These are phyloP conservation scores for Samsoniella hepiali DNA, from an alignment of 2,329 filamentous ascomycete species.

Conservation along the genomic window DNA sequence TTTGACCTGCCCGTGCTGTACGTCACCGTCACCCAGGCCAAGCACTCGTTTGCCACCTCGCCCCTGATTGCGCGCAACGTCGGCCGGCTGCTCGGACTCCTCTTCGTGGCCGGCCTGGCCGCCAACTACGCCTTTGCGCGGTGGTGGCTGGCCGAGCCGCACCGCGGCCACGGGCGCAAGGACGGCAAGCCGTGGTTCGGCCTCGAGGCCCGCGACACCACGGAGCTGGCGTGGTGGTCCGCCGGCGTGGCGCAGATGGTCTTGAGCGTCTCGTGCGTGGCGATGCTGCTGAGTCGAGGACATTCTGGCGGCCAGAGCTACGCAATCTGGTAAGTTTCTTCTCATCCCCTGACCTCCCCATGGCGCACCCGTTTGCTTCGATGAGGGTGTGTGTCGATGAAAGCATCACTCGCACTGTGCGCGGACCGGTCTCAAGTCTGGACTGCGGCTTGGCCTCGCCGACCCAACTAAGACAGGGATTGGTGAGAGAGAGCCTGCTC, in stretches of 20 bases:
- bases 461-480: neutral
- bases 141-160: conserved; percentile 46
- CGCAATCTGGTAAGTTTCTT: conserved; percentile 45
- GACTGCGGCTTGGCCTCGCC: neutral
- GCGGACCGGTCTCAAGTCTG: neutral
- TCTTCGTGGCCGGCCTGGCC: conserved; percentile 36
- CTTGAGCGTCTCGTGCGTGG: conserved; percentile 38
- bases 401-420: neutral
- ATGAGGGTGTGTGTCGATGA: conserved; percentile 1
- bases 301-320: conserved; percentile 49
- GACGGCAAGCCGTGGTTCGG: conserved; percentile 44
- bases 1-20: conserved; percentile 48
- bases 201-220: conserved; percentile 42
- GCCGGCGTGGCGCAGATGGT: conserved; percentile 43
- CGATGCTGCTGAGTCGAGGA: conserved; percentile 43
- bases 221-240: conserved; percentile 49
- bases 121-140: conserved; percentile 42
- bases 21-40: conserved; percentile 42
- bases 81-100: conserved; percentile 32
- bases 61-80: conserved; percentile 42
- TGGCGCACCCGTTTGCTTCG: neutral
- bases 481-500: neutral
- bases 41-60: conserved; percentile 40
- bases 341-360: neutral
- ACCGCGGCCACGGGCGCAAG: conserved; percentile 41